A percentile compares a stretch with the other conserved stretches of the same genome.
Conservation (phyloP, 805 yeast species). For the Candida lessepsii region DNA sequence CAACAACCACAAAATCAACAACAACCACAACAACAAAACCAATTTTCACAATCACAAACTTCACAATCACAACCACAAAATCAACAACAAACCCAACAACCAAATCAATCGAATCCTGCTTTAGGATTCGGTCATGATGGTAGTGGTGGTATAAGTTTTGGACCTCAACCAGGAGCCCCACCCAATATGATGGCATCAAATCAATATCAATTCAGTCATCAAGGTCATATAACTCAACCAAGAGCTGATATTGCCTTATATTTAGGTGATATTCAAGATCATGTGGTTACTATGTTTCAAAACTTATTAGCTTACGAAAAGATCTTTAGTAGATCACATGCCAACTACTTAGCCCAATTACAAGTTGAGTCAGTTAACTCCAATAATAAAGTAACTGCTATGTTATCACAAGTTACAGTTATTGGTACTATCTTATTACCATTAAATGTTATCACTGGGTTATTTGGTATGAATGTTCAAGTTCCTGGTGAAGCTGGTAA, state of each 20-base stretch:
- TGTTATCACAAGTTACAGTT: constrained; percentile 84
- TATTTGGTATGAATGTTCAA: constrained; percentile 92
- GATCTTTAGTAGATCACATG: constrained; percentile 86
- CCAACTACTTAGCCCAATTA: constrained; percentile 88
- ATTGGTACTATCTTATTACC: constrained; percentile 91
- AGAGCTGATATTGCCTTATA: constrained; percentile 89
- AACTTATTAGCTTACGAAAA: constrained; percentile 87
- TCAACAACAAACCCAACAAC: constrained; percentile 7
- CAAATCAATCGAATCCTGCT: constrained; percentile 8
- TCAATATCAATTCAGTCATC: constrained; percentile 19
- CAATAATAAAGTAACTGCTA: constrained; percentile 79
- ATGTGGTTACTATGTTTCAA: constrained; percentile 93
- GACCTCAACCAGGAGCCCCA: constrained; percentile 36
- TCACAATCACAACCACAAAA: neutral
- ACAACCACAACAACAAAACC: constrained; percentile 5
- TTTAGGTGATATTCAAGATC: constrained; percentile 95
- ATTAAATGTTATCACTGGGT: constrained; percentile 82
- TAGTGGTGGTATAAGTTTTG: constrained; percentile 32
- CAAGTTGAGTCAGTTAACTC: constrained; percentile 91
- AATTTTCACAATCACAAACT: constrained; percentile 5
- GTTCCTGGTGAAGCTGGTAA: constrained; percentile 67
- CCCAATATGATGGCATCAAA: constrained; percentile 18
- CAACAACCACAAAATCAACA: neutral
- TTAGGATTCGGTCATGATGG: constrained; percentile 17
- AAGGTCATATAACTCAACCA: constrained; percentile 48